Evolutionary conservation across 176 grass and related monocot species (phyloP).

Genomic region (Aegilops bicornis): DNA sequence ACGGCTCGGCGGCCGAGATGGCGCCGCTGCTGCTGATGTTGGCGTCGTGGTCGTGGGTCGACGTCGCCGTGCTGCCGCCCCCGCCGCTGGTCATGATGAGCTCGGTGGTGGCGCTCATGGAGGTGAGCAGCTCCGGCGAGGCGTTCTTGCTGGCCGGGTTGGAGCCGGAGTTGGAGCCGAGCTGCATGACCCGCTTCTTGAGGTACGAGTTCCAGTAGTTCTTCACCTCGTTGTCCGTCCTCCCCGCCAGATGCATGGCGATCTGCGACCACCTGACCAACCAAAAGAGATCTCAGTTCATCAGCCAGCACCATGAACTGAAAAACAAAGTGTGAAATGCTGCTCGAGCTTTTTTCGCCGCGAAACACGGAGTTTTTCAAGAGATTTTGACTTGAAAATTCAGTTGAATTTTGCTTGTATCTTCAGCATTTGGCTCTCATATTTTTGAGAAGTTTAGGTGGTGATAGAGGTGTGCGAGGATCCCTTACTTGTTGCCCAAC

Average conservation of each 20-base stretch:
- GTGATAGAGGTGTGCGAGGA: not conserved
- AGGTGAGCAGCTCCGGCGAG: conserved; percentile 24
- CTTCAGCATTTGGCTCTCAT: not conserved
- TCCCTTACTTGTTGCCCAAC: conserved; percentile 77
- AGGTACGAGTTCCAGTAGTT: conserved; percentile 95
- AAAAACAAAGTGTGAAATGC: too few species aligned
- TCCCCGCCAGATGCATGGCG: conserved; percentile 76
- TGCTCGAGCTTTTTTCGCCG: not conserved
- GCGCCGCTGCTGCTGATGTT: conserved; percentile 8
- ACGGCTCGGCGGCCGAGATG: conserved; percentile 16
- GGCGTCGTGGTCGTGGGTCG: conserved; percentile 51
- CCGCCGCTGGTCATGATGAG: conserved; percentile 41
- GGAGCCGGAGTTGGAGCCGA: not conserved
- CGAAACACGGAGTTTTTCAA: not conserved
- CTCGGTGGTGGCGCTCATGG: conserved; percentile 47
- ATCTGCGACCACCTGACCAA: conserved; percentile 81
- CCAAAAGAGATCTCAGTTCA: not conserved
- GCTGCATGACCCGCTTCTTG: conserved; percentile 66
- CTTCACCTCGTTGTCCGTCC: conserved; percentile 94
- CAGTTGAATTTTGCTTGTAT: not conserved
- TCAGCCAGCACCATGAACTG: not conserved
- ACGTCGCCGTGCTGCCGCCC: conserved; percentile 24
- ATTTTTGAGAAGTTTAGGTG: not conserved
- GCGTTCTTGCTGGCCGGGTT: conserved; percentile 31
- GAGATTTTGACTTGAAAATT: not conserved